Conservation (phyloP, 371 early-diverging fungal species). For the Mortierella sp. region DNA sequence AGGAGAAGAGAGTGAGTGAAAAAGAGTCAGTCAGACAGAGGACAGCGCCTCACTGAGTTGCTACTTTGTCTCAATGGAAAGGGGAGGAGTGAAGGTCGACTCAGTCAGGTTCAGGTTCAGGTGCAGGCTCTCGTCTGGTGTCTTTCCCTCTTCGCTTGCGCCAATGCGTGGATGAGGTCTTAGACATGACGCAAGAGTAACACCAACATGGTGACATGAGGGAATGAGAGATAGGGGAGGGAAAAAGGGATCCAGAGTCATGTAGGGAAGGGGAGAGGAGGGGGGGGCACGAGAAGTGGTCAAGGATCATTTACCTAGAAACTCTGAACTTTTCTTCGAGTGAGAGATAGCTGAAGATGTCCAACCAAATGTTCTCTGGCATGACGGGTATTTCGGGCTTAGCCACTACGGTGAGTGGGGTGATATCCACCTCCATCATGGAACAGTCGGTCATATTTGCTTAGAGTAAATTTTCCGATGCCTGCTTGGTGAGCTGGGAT, state of each 20-base stretch:
- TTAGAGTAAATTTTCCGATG: too few relatives aligned
- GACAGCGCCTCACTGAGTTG: too few relatives aligned
- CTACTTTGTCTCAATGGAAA: too few relatives aligned
- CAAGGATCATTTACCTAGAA: slow-evolving; percentile 27
- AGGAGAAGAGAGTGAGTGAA: too few relatives aligned
- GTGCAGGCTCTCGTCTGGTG: slow-evolving; percentile 4
- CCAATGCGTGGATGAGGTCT: too few relatives aligned
- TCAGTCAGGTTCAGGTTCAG: slow-evolving; percentile 17
- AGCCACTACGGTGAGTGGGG: slow-evolving; percentile 12
- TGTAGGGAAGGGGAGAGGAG: too few relatives aligned
- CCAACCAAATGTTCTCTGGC: slow-evolving; percentile 54
- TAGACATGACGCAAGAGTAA: too few relatives aligned
- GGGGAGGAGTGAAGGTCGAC: too few relatives aligned
- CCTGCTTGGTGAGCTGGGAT: not conserved
- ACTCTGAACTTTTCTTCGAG: slow-evolving; percentile 45
- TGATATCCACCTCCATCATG: slow-evolving; percentile 19
- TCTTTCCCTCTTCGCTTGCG: too few relatives aligned
- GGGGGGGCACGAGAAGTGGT: not conserved
- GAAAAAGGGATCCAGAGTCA: not conserved
- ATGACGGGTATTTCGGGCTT: slow-evolving; percentile 32
- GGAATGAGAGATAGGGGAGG: not conserved
- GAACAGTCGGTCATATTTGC: slow-evolving; percentile 6
- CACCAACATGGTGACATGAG: not conserved
- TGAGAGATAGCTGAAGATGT: slow-evolving; percentile 40
- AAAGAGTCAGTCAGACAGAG: too few relatives aligned